phyloP scores from a whole-genome alignment of 768 basidiomycete genomes.

The Kwoniella heveanensis region DNA sequence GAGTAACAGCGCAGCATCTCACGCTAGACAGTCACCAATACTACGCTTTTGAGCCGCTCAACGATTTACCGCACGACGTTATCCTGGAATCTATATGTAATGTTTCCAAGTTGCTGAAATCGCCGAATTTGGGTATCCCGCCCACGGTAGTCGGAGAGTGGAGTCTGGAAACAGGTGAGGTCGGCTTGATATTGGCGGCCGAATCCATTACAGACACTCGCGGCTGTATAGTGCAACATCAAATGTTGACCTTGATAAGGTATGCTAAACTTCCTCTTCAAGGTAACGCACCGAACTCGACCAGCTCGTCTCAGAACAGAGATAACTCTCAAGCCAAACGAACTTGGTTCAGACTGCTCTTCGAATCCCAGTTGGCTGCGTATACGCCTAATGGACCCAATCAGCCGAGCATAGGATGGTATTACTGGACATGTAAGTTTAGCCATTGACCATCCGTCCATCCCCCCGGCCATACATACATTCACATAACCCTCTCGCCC shows the following conservation, averaged over 20 bases:
- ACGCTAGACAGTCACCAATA: slow-evolving; percentile 53
- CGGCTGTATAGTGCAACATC: no score
- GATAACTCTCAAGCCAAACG: slow-evolving; percentile 40
- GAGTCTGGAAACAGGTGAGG: slow-evolving; percentile 52
- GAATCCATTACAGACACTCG: no score
- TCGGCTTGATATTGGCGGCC: no score
- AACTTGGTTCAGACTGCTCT: slow-evolving; percentile 53
- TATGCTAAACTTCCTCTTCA: background rate
- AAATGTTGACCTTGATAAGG: no score
- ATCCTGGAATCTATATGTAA: slow-evolving; percentile 53
- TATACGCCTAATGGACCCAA: slow-evolving; percentile 41
- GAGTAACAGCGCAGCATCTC: slow-evolving; percentile 21
- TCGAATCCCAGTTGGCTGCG: slow-evolving; percentile 52
- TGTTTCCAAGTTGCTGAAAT: slow-evolving; percentile 40
- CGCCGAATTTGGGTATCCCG: slow-evolving; percentile 17
- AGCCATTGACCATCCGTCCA: no score
- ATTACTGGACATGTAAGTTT: slow-evolving; percentile 54
- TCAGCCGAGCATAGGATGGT: slow-evolving; percentile 49
- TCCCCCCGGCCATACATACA: no score
- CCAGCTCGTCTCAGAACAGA: slow-evolving; percentile 28
- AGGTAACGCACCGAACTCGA: slow-evolving; percentile 29
- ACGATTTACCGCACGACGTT: slow-evolving; percentile 45
- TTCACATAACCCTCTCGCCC: no score
- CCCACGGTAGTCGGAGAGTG: slow-evolving; percentile 52
- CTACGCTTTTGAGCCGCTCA: slow-evolving; percentile 51